Evolutionary conservation across 768 basidiomycete genomes (phyloP).

Genomic region (Gelatoporia subvermispora): DNA sequence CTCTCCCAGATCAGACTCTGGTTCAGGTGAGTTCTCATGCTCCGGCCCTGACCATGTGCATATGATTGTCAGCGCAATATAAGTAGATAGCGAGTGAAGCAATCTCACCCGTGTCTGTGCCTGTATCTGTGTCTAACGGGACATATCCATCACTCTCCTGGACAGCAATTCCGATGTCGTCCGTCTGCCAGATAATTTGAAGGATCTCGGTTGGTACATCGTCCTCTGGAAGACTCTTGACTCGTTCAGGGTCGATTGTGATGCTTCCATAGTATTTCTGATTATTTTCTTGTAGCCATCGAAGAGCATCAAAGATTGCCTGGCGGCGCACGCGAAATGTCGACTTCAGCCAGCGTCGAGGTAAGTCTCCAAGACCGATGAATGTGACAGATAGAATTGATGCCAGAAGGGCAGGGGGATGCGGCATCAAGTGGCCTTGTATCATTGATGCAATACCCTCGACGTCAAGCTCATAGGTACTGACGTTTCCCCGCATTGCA

Average conservation of each 20-base stretch:
- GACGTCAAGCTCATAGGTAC: constrained; percentile 24
- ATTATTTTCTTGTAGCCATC: constrained; percentile 35
- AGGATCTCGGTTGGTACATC: constrained; percentile 29
- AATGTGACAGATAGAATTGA: constrained; percentile 32
- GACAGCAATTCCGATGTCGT: constrained; percentile 11
- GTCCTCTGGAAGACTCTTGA: constrained; percentile 27
- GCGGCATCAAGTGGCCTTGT: constrained; percentile 31
- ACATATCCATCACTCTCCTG: constrained; percentile 26
- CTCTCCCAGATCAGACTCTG: no score
- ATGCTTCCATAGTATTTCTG: constrained; percentile 26
- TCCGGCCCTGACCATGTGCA: no score
- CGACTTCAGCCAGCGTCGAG: constrained; percentile 22
- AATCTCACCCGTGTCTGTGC: not conserved
- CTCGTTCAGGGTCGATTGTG: constrained; percentile 12
- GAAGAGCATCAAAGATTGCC: constrained; percentile 24
- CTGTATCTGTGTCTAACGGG: no score
- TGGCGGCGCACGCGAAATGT: constrained; percentile 30
- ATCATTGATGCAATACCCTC: constrained; percentile 28
- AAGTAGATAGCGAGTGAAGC: no score
- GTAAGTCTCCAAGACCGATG: constrained; percentile 25
- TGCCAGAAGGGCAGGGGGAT: constrained; percentile 18
- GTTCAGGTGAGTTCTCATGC: no score
- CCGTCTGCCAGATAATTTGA: constrained; percentile 11
- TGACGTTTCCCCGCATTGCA: constrained; percentile 33
- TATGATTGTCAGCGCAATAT: no score